phyloP scores from a whole-genome alignment of 768 basidiomycete species.

The Rhizopogon salebrosus region DNA sequence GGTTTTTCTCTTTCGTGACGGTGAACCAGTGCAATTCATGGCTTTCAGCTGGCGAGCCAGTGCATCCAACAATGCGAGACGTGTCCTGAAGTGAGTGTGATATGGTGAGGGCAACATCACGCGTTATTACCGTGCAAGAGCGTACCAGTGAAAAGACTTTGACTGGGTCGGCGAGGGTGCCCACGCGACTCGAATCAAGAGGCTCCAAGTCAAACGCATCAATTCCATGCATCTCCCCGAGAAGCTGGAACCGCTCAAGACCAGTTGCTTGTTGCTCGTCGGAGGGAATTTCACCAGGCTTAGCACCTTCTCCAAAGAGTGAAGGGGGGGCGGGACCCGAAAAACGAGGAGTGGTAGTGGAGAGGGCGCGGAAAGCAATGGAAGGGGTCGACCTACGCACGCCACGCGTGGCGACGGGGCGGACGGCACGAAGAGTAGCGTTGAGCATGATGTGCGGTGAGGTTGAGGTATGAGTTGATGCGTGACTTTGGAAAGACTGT shows the following conservation, averaged over 20 bases:
- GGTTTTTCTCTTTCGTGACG: slow-evolving; percentile 56
- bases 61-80: slow-evolving; percentile 88
- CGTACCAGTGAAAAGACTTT: slow-evolving; percentile 83
- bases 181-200: slow-evolving; percentile 78
- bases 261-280: slow-evolving; percentile 92
- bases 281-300: slow-evolving; percentile 71
- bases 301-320: slow-evolving; percentile 68
- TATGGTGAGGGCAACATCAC: background rate
- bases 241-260: slow-evolving; percentile 90
- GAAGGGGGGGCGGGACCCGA: slow-evolving; percentile 62
- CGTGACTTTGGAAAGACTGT: slow-evolving; percentile 18
- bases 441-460: slow-evolving; percentile 20
- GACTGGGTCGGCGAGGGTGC: slow-evolving; percentile 85
- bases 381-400: slow-evolving; percentile 16
- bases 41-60: slow-evolving; percentile 91
- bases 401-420: slow-evolving; percentile 19
- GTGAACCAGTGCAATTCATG: slow-evolving; percentile 90
- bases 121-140: slow-evolving; percentile 11
- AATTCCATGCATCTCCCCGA: slow-evolving; percentile 84
- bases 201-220: slow-evolving; percentile 88
- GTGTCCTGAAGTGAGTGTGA: slow-evolving; percentile 46
- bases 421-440: slow-evolving; percentile 20
- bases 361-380: slow-evolving; percentile 48
- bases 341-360: slow-evolving; percentile 46
- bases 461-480: slow-evolving; percentile 9